These are phyloP conservation scores for Kodamaea sp. DNA, from an alignment of 1,139 yeast genomes.

Conservation along the genomic window DNA sequence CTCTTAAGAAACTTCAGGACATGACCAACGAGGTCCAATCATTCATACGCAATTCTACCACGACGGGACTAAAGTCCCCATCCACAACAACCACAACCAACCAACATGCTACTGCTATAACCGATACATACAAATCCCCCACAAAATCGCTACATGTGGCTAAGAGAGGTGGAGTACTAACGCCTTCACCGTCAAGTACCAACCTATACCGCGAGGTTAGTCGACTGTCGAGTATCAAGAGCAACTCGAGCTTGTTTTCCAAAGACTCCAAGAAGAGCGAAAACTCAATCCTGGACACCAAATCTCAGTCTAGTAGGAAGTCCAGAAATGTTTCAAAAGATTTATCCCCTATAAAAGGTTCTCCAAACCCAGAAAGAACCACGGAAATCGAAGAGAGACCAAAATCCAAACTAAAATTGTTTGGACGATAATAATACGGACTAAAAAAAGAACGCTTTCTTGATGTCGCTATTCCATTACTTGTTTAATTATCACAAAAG, in stretches of 20 bases:
- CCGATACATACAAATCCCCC: slow-evolving; percentile 3
- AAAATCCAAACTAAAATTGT: slow-evolving; percentile 14
- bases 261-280: slow-evolving; percentile 11
- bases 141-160: not conserved
- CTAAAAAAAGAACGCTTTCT: too few relatives aligned
- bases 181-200: slow-evolving; percentile 11
- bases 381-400: slow-evolving; percentile 14
- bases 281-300: slow-evolving; percentile 4
- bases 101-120: slow-evolving; percentile 8
- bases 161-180: slow-evolving; percentile 6
- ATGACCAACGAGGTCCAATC: slow-evolving; percentile 16
- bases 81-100: slow-evolving; percentile 12
- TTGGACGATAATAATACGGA: slow-evolving; percentile 9
- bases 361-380: slow-evolving; percentile 14
- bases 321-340: slow-evolving; percentile 8
- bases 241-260: slow-evolving; percentile 13
- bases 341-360: slow-evolving; percentile 16
- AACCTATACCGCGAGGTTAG: slow-evolving; percentile 10
- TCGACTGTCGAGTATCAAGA: slow-evolving; percentile 13
- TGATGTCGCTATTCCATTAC: too few relatives aligned
- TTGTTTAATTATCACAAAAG: too few relatives aligned
- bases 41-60: slow-evolving; percentile 14
- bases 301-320: slow-evolving; percentile 2
- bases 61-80: slow-evolving; percentile 9
- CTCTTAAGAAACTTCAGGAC: slow-evolving; percentile 19